These are phyloP conservation scores for Oxyria digyna DNA, from an alignment of 148 eudicot genomes.

Conservation along the genomic window DNA sequence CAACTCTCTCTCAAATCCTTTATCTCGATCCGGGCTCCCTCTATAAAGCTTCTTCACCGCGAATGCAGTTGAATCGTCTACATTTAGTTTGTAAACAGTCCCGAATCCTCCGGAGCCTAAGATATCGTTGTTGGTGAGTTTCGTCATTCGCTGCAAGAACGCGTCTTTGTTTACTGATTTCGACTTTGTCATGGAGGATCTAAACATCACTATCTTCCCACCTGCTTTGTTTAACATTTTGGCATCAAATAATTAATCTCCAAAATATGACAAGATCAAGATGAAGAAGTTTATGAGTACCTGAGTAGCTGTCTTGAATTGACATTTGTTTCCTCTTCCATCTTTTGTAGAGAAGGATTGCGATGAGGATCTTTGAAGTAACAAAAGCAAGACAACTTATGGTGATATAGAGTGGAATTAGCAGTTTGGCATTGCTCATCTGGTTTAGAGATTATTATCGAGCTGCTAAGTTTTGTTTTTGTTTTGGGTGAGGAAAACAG, in stretches of 20 bases:
- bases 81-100: conserved; percentile 53
- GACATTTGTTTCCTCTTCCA: conserved; percentile 59
- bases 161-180: conserved; percentile 38
- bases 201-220: conserved; percentile 76
- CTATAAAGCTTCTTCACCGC: conserved; percentile 74
- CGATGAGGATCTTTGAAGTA: conserved; percentile 47
- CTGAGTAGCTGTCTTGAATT: conserved; percentile 49
- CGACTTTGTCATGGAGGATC: conserved; percentile 39
- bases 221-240: conserved; percentile 36
- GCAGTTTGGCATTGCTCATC: background rate
- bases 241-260: too few relatives aligned
- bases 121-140: conserved; percentile 64
- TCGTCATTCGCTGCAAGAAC: conserved; percentile 57
- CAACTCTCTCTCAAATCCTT: conserved; percentile 86
- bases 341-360: conserved; percentile 57
- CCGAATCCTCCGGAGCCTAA: conserved; percentile 92
- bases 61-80: conserved; percentile 40
- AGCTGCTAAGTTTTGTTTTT: background rate
- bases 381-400: conserved; percentile 52
- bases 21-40: conserved; percentile 56
- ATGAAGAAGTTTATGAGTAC: conserved; percentile 20
- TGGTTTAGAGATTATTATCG: too few relatives aligned
- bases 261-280: background rate
- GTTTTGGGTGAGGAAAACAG: background rate
- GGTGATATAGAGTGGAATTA: conserved; percentile 28